These are phyloP conservation scores for Pseudogymnoascus sp. DNA, from an alignment of 2,329 filamentous ascomycete species.

Conservation along the genomic window DNA sequence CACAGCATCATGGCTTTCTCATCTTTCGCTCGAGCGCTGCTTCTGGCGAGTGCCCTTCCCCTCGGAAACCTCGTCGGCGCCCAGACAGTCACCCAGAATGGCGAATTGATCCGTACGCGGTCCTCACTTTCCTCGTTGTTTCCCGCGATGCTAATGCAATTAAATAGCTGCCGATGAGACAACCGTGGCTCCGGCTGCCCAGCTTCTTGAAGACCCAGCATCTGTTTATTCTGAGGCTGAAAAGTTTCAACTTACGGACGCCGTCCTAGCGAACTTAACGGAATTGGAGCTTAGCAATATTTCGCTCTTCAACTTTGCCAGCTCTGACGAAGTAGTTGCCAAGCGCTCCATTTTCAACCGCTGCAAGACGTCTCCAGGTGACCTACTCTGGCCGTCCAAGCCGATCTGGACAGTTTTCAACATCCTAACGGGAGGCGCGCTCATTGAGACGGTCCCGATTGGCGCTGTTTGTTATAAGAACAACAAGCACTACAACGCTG, in stretches of 20 bases:
- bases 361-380: slow-evolving; percentile 23
- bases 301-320: slow-evolving; percentile 14
- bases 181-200: not conserved
- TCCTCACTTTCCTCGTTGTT: not conserved
- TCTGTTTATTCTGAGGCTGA: slow-evolving; percentile 10
- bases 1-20: not conserved
- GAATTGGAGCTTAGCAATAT: slow-evolving; percentile 12
- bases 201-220: not conserved
- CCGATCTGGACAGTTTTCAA: slow-evolving; percentile 40
- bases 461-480: slow-evolving; percentile 11
- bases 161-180: not conserved
- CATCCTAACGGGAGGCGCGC: slow-evolving; percentile 33
- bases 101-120: not conserved
- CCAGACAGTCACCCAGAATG: slow-evolving; percentile 1
- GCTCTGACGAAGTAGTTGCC: not conserved
- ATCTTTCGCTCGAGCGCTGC: not conserved
- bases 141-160: not conserved
- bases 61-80: not conserved
- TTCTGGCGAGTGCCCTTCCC: not conserved
- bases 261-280: slow-evolving; percentile 15
- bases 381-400: slow-evolving; percentile 39
- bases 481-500: slow-evolving; percentile 9
- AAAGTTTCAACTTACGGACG: slow-evolving; percentile 18
- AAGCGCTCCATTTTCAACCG: not conserved
- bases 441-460: slow-evolving; percentile 30